Conservation (phyloP, 805 yeast genomes). For the Lipomyces sp. region DNA sequence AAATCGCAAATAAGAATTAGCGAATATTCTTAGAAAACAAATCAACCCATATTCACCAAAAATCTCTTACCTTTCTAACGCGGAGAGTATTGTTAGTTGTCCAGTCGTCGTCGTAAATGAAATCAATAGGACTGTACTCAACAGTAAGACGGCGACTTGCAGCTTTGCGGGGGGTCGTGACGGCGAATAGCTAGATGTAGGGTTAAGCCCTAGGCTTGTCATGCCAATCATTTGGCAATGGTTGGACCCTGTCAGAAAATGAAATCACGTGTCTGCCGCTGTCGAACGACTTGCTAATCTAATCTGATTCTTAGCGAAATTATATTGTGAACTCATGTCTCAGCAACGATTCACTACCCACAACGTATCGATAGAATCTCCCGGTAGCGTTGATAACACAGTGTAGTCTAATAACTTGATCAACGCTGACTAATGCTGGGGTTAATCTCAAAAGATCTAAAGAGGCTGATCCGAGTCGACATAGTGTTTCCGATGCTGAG, state of each 20-base stretch:
- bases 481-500: slow-evolving; percentile 56
- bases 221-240: neutral
- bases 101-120: neutral
- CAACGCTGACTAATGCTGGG: neutral
- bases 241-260: neutral
- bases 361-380: slow-evolving; percentile 64
- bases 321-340: too few species aligned
- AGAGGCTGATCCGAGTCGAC: slow-evolving; percentile 63
- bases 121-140: neutral
- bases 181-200: slow-evolving; percentile 1
- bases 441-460: slow-evolving; percentile 72
- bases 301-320: too few species aligned
- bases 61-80: neutral
- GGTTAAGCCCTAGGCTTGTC: slow-evolving; percentile 8
- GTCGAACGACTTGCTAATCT: too few species aligned
- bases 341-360: slow-evolving; percentile 51
- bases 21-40: neutral
- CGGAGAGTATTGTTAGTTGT: neutral
- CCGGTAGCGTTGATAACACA: too few species aligned
- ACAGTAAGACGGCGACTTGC: neutral
- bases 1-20: neutral
- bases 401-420: too few species aligned
- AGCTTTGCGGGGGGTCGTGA: neutral
- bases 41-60: neutral
- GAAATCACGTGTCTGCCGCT: neutral